phyloP scores from a whole-genome alignment of 768 basidiomycete genomes.

The Pulveroboletus sp. region DNA sequence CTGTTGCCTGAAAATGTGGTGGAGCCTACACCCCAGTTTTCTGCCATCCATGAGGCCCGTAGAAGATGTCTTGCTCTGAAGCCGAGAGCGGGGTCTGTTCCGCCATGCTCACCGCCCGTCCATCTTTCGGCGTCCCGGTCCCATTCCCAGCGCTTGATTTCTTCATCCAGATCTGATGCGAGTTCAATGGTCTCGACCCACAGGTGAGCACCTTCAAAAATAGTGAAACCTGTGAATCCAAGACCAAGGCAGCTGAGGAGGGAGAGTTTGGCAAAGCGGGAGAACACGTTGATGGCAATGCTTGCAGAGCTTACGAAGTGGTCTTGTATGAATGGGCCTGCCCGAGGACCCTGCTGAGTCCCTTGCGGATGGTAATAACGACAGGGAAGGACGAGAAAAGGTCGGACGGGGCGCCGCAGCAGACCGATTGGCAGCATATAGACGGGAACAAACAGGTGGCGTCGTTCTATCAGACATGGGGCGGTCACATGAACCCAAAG shows the following conservation, averaged over 20 bases:
- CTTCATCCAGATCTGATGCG: slow-evolving; percentile 44
- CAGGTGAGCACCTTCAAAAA: slow-evolving; percentile 54
- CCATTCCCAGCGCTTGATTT: slow-evolving; percentile 63
- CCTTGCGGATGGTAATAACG: slow-evolving; percentile 20
- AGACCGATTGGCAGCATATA: slow-evolving; percentile 14
- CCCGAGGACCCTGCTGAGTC: neutral
- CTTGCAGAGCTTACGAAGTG: slow-evolving; percentile 33
- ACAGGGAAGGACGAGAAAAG: neutral
- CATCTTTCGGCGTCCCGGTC: slow-evolving; percentile 56
- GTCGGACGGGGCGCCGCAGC: slow-evolving; percentile 5
- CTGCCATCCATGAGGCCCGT: slow-evolving; percentile 68
- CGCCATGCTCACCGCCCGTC: slow-evolving; percentile 53
- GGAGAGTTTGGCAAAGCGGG: slow-evolving; percentile 48
- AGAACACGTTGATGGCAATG: slow-evolving; percentile 40
- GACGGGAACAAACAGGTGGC: neutral
- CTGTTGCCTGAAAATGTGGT: slow-evolving; percentile 33
- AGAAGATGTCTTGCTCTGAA: slow-evolving; percentile 55
- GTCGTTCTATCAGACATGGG: neutral
- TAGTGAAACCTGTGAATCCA: slow-evolving; percentile 40
- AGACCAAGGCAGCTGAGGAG: slow-evolving; percentile 41
- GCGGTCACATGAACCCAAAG: too few species aligned
- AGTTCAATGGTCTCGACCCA: slow-evolving; percentile 60
- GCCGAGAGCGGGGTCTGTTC: slow-evolving; percentile 71
- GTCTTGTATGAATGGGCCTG: slow-evolving; percentile 24
- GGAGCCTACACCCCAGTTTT: slow-evolving; percentile 56